phyloP scores from a whole-genome alignment of 140 eudicot species.

The Senecio squalidus region DNA sequence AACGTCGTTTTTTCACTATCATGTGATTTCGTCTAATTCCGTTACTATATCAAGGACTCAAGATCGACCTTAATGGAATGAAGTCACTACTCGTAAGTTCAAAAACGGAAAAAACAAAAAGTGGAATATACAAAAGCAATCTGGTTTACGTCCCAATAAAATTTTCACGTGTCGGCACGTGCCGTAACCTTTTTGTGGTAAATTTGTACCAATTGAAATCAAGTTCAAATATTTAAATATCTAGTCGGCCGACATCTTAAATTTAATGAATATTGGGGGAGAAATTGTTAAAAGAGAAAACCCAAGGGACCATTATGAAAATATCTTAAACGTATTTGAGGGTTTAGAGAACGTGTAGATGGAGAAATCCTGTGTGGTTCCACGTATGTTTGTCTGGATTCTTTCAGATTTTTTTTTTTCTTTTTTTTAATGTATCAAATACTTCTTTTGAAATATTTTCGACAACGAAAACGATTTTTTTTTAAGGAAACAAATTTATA shows the following conservation, averaged over 20 bases:
- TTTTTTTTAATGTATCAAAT: no score
- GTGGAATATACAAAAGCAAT: neutral
- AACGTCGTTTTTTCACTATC: no score
- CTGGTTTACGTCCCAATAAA: neutral
- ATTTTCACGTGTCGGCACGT: conserved; percentile 20
- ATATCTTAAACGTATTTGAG: neutral
- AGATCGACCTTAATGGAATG: no score
- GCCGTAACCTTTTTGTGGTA: neutral
- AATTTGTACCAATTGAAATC: neutral
- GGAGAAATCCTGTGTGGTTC: conserved; percentile 9
- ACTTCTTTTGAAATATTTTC: no score
- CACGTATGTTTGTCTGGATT: conserved; percentile 7
- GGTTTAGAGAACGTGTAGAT: neutral
- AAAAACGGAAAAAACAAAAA: neutral
- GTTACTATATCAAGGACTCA: no score
- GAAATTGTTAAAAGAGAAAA: neutral
- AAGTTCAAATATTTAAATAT: neutral
- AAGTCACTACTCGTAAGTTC: no score
- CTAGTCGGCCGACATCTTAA: neutral
- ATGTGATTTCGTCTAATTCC: no score
- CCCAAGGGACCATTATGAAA: neutral
- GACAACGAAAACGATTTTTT: no score
- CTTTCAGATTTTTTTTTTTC: neutral
- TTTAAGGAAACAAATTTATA: no score
- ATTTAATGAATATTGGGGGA: neutral